A percentile compares a stretch with the other conserved stretches of the same genome.
Conservation (phyloP, 805 yeast genomes). For the Torulaspora franciscae region DNA sequence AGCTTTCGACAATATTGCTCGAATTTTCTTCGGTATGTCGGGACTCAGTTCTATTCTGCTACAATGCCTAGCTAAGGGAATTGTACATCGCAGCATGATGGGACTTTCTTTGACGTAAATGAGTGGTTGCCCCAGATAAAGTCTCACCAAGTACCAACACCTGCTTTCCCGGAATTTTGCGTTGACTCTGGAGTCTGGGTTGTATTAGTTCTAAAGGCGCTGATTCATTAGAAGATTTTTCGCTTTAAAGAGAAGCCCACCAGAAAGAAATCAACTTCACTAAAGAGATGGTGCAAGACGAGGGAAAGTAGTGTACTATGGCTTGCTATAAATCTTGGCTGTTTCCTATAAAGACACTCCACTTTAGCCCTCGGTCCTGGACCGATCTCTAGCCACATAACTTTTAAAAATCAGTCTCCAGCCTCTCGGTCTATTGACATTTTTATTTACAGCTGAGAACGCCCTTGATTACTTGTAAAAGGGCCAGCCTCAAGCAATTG, state of each 20-base stretch:
- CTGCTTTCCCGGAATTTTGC: neutral
- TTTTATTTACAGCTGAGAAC: no score
- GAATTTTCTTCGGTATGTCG: conserved; percentile 9
- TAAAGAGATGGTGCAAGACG: neutral
- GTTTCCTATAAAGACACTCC: no score
- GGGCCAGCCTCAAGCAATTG: no score
- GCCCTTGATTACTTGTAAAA: no score
- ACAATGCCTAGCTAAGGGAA: conserved; percentile 15
- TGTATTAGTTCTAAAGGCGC: neutral
- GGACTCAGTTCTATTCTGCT: conserved; percentile 11
- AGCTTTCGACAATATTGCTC: conserved; percentile 7
- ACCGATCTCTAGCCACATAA: no score
- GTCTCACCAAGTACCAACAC: neutral
- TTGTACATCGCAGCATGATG: conserved; percentile 17
- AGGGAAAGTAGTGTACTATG: neutral
- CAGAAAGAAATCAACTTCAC: neutral
- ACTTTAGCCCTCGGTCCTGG: no score
- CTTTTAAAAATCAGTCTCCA: no score
- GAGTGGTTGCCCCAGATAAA: neutral
- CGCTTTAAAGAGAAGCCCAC: neutral
- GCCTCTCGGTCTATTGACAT: no score
- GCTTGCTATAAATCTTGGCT: neutral
- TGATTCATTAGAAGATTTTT: neutral
- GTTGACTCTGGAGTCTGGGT: neutral
- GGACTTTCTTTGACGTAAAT: neutral